These are phyloP conservation scores for Cenchrus americanus DNA, from an alignment of 176 grass and related monocot genomes.

Conservation along the genomic window DNA sequence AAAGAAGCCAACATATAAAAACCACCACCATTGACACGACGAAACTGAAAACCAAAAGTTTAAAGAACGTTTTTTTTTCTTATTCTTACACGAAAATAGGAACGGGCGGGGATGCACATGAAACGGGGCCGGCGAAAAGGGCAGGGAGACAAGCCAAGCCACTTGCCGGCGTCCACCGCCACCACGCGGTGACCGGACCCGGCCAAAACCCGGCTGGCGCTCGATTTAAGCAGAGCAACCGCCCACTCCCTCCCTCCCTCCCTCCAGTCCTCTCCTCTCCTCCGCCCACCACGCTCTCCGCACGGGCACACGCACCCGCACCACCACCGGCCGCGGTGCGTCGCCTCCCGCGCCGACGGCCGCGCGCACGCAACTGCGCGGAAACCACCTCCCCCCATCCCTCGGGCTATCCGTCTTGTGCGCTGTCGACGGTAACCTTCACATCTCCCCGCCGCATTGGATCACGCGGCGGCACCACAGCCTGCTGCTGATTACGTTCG, in stretches of 20 bases:
- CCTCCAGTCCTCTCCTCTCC: not conserved
- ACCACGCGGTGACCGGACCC: conserved; percentile 20
- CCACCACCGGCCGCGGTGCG: not conserved
- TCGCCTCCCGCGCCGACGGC: conserved; percentile 40
- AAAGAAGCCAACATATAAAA: not conserved
- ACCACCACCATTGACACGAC: not conserved
- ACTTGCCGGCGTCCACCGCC: not conserved
- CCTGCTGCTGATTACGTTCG: not conserved
- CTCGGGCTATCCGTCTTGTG: not conserved
- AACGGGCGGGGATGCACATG: not conserved
- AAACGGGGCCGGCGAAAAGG: not conserved
- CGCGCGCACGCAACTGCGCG: not conserved
- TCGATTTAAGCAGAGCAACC: conserved; percentile 47
- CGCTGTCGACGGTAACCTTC: not conserved
- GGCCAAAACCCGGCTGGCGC: not conserved
- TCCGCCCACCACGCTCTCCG: conserved; percentile 9
- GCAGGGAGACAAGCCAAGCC: not conserved
- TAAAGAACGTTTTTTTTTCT: no score
- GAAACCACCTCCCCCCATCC: not conserved
- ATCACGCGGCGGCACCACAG: conserved; percentile 16
- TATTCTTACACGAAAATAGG: no score
- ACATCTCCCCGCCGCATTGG: conserved; percentile 37
- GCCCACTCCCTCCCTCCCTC: not conserved
- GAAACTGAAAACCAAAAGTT: not conserved
- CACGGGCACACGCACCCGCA: conserved; percentile 7